Evolutionary conservation across 768 basidiomycete species (phyloP).

Genomic region (Infundibulicybe gibba): DNA sequence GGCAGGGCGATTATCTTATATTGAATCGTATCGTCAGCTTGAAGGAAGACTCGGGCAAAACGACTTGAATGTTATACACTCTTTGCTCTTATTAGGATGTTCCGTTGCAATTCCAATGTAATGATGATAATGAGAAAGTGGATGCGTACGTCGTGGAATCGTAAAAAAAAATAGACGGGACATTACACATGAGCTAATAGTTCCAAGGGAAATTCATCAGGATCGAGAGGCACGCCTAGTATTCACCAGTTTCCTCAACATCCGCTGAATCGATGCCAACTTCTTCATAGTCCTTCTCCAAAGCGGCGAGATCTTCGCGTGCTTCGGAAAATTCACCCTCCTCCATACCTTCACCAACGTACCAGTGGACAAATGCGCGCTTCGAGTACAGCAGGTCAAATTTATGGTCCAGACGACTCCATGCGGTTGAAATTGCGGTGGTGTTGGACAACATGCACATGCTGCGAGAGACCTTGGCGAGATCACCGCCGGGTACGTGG

Average conservation of each 20-base stretch:
- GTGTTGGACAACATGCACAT: conserved; percentile 98
- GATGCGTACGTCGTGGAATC: conserved; percentile 14
- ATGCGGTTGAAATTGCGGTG: conserved; percentile 90
- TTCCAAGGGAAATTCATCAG: conserved; percentile 5
- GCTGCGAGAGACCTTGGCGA: conserved; percentile 90
- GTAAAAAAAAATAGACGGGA: conserved; percentile 11
- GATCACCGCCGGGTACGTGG: conserved; percentile 88
- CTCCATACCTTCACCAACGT: conserved; percentile 99
- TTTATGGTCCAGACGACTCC: conserved; percentile 93
- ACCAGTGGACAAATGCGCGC: conserved; percentile 93
- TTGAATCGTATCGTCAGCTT: conserved; percentile 91
- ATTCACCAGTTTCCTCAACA: conserved; percentile 50
- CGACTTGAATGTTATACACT: conserved; percentile 14
- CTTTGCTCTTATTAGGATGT: too few species aligned
- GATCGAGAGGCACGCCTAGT: conserved; percentile 27
- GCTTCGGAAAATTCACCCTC: conserved; percentile 99
- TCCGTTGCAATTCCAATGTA: conserved; percentile 11
- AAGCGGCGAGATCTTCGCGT: conserved; percentile 98
- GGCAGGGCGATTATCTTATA: conserved; percentile 76
- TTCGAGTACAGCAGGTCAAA: conserved; percentile 98
- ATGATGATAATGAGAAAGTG: conserved; percentile 10
- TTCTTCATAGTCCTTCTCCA: conserved; percentile 96
- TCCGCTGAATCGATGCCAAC: conserved; percentile 55
- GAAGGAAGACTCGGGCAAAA: conserved; percentile 92
- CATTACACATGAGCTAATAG: conserved; percentile 16